phyloP scores from a whole-genome alignment of 2,329 filamentous ascomycete species.

The Hymenoscyphus repandus region DNA sequence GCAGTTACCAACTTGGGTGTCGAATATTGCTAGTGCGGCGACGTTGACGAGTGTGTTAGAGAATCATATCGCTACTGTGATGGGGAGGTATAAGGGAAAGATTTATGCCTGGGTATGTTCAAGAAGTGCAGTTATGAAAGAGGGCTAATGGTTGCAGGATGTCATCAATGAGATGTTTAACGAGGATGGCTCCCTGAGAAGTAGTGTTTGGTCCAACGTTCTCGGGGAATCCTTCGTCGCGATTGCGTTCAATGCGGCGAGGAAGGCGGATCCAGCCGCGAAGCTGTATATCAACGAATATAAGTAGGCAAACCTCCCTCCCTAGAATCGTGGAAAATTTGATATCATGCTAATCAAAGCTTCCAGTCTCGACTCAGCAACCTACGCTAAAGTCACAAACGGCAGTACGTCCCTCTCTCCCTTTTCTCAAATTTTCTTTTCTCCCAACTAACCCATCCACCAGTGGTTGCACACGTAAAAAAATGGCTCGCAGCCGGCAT shows the following conservation, averaged over 20 bases:
- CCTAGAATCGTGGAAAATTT: neutral
- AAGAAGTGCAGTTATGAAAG: slow-evolving; percentile 15
- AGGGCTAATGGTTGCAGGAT: slow-evolving; percentile 56
- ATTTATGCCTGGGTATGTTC: slow-evolving; percentile 44
- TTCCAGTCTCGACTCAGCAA: slow-evolving; percentile 48
- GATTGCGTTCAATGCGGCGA: slow-evolving; percentile 65
- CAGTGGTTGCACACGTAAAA: slow-evolving; percentile 51
- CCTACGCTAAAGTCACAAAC: slow-evolving; percentile 53
- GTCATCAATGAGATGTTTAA: slow-evolving; percentile 62
- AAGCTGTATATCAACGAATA: slow-evolving; percentile 75
- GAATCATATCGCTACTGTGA: slow-evolving; percentile 53
- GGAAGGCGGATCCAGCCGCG: slow-evolving; percentile 58
- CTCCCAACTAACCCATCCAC: neutral
- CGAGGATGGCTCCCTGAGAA: slow-evolving; percentile 41
- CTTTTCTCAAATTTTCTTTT: neutral
- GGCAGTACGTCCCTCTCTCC: slow-evolving; percentile 29
- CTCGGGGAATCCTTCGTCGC: slow-evolving; percentile 65
- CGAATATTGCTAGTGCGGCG: slow-evolving; percentile 44
- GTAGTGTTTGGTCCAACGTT: slow-evolving; percentile 60
- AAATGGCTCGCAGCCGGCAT: slow-evolving; percentile 58
- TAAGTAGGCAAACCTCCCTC: slow-evolving; percentile 44
- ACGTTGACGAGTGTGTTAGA: slow-evolving; percentile 50
- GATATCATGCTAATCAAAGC: neutral
- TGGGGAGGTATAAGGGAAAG: slow-evolving; percentile 57
- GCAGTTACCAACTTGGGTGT: slow-evolving; percentile 56